These are phyloP conservation scores for Psidium guajava DNA, from an alignment of 345 rosid genomes.

Conservation along the genomic window DNA sequence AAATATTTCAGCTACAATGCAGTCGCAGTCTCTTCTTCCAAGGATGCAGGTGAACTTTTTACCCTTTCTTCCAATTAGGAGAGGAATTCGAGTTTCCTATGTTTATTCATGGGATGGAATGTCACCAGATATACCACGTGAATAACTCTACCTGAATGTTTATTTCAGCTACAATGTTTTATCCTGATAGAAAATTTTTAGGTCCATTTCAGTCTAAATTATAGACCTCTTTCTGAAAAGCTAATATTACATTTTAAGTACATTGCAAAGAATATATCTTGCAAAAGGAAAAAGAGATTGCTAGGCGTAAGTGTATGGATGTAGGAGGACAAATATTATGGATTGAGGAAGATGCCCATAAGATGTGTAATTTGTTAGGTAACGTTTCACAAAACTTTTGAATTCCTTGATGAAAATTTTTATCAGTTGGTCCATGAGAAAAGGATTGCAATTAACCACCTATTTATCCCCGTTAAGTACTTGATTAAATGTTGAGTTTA, in stretches of 20 bases:
- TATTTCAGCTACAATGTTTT: not conserved
- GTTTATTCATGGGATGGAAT: not conserved
- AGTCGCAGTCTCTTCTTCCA: conserved; percentile 57
- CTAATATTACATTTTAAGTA: not conserved
- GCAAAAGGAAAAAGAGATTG: not conserved
- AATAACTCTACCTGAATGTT: not conserved
- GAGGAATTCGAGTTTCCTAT: not conserved
- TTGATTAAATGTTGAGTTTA: not conserved
- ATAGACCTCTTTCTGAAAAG: not conserved
- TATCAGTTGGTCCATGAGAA: not conserved
- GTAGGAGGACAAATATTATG: not conserved
- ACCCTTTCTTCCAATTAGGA: not conserved
- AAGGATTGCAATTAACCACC: not conserved
- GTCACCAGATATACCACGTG: not conserved
- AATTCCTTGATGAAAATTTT: not conserved
- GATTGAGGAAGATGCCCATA: not conserved
- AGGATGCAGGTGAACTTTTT: conserved; percentile 59
- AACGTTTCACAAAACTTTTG: not conserved
- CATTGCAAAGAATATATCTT: not conserved
- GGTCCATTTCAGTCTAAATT: not conserved
- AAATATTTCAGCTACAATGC: conserved; percentile 66
- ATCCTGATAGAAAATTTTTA: not conserved
- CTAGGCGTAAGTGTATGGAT: not conserved
- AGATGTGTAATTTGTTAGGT: not conserved
- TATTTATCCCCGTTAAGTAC: not conserved